A percentile compares a stretch with the other conserved stretches of the same genome.
Conservation (phyloP, 2,329 filamentous ascomycete genomes). For the Podosphaera xanthii region DNA sequence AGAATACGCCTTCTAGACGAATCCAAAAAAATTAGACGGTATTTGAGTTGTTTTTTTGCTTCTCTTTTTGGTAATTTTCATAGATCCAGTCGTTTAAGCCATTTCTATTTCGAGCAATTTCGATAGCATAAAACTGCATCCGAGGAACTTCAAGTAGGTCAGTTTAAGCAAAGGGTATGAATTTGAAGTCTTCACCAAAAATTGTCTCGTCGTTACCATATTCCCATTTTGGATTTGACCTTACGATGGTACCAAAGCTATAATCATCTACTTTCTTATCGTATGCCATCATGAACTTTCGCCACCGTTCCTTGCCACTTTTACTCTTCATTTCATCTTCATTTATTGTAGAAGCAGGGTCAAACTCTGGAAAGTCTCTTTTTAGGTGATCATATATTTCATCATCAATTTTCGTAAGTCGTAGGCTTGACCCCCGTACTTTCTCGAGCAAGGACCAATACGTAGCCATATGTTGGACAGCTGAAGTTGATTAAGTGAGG, state of each 20-base stretch:
- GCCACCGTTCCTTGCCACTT: constrained; percentile 78
- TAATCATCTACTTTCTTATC: constrained; percentile 92
- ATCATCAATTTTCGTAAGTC: constrained; percentile 83
- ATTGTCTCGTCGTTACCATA: constrained; percentile 81
- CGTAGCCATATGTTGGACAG: constrained; percentile 85
- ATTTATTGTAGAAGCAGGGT: constrained; percentile 56
- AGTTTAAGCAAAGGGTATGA: constrained; percentile 2
- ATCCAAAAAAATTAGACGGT: too few species aligned
- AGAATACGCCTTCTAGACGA: too few species aligned
- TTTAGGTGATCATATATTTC: constrained; percentile 83
- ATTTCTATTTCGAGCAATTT: constrained; percentile 55
- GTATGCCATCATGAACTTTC: constrained; percentile 80
- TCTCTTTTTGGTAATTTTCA: constrained; percentile 48
- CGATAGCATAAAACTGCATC: constrained; percentile 69
- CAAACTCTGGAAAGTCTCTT: constrained; percentile 77
- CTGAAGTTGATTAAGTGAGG: constrained; percentile 19
- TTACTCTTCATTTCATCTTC: constrained; percentile 98
- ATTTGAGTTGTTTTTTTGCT: constrained; percentile 9
- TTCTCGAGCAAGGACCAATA: constrained; percentile 94
- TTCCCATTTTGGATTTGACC: constrained; percentile 53
- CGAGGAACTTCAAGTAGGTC: constrained; percentile 22
- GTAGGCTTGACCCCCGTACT: constrained; percentile 66
- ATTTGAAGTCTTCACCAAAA: constrained; percentile 38
- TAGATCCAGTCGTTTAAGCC: constrained; percentile 96
- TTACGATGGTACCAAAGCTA: constrained; percentile 92